Percentiles rank a stretch among this genome's conserved stretches.
phyloP scores from a whole-genome alignment of 2,329 filamentous ascomycete genomes.

The Epichloe brachyelytri region DNA sequence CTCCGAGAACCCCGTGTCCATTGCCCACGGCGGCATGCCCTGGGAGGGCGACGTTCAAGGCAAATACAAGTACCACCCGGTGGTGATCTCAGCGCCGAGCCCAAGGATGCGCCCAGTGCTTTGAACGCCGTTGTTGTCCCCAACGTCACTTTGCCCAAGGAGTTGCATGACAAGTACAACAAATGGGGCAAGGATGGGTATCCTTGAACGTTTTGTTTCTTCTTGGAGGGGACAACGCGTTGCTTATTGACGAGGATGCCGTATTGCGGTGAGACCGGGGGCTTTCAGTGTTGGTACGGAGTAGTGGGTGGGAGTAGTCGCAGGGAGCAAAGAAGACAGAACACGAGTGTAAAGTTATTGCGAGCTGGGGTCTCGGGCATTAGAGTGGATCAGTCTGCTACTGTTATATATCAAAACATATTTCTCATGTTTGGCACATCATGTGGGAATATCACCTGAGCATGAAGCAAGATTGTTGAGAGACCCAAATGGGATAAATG shows the following conservation, averaged over 20 bases:
- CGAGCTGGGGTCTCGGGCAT: background rate
- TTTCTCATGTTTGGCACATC: background rate
- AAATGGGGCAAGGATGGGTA: conserved; percentile 99
- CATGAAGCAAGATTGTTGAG: background rate
- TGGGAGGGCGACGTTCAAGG: conserved; percentile 64
- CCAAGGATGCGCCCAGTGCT: conserved; percentile 86
- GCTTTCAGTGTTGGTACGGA: no score
- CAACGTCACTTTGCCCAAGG: conserved; percentile 83
- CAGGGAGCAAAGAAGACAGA: background rate
- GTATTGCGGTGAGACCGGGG: no score
- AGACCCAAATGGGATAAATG: background rate
- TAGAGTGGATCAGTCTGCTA: background rate
- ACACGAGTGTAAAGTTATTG: background rate
- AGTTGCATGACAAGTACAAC: conserved; percentile 95
- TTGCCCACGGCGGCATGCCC: conserved; percentile 70
- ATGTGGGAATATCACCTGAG: background rate
- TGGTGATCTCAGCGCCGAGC: conserved; percentile 61
- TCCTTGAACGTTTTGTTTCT: conserved; percentile 27
- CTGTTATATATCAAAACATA: background rate
- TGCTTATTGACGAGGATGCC: background rate
- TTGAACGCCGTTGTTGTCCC: conserved; percentile 91
- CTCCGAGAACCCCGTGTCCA: conserved; percentile 65
- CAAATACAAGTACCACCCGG: conserved; percentile 71
- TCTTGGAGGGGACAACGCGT: background rate
- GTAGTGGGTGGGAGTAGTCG: background rate